These are phyloP conservation scores for Cercospora citrullina DNA, from an alignment of 2,329 filamentous ascomycete species.

Conservation along the genomic window DNA sequence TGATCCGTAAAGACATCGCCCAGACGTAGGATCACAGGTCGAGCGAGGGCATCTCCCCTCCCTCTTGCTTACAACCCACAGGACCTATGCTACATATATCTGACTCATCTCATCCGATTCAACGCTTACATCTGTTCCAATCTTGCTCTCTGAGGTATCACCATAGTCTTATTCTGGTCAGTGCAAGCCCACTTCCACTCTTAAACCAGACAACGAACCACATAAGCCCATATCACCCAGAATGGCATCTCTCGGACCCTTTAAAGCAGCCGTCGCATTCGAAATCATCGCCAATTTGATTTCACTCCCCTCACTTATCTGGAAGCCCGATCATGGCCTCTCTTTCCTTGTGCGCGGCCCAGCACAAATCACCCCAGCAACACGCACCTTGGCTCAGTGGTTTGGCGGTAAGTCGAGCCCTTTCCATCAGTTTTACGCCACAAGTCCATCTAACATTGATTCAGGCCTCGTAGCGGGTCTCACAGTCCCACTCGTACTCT, in stretches of 20 bases:
- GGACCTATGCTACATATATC: not conserved
- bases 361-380: conserved; percentile 15
- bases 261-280: conserved; percentile 18
- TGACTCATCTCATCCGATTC: not conserved
- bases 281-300: conserved; percentile 11
- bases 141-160: no score
- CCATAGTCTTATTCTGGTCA: not conserved
- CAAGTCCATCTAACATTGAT: not conserved
- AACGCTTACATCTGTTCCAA: not conserved
- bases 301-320: conserved; percentile 17
- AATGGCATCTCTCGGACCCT: conserved; percentile 14
- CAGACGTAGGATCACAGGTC: not conserved
- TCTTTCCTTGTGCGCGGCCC: conserved; percentile 12
- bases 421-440: not conserved
- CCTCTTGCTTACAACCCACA: not conserved
- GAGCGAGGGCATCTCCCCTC: not conserved
- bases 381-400: conserved; percentile 3
- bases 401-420: not conserved
- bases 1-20: not conserved
- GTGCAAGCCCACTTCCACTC: no score
- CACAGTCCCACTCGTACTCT: conserved; percentile 7
- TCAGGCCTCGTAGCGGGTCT: conserved; percentile 8
- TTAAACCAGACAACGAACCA: no score
- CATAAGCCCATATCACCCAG: not conserved
- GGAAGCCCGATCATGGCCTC: conserved; percentile 19